phyloP scores from a whole-genome alignment of 768 basidiomycete genomes.

The Tephrocybe sp. region DNA sequence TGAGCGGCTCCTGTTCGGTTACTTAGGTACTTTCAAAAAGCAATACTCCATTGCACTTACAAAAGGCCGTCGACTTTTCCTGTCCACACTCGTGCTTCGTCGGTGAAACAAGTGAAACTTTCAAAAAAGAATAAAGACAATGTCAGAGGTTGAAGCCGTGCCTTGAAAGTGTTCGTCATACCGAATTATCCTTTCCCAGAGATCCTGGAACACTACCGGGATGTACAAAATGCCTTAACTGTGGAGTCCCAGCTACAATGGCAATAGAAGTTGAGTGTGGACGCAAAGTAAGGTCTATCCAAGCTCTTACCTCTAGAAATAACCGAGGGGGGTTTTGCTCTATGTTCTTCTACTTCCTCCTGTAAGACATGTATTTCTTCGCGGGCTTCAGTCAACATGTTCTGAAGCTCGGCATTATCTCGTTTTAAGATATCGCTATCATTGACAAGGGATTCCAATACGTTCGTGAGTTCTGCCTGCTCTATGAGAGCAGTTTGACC shows the following conservation, averaged over 20 bases:
- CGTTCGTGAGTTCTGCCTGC: constrained; percentile 58
- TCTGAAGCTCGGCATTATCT: constrained; percentile 78
- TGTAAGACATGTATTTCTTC: constrained; percentile 71
- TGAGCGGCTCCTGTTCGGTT: constrained; percentile 34
- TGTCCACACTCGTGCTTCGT: constrained; percentile 27
- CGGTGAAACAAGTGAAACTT: constrained; percentile 16
- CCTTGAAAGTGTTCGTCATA: constrained; percentile 14
- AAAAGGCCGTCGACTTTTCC: constrained; percentile 19
- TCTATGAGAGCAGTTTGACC: constrained; percentile 40
- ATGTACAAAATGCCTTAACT: constrained; percentile 38
- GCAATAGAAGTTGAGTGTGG: background rate
- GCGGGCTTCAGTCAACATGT: constrained; percentile 67
- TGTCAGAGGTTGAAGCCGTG: background rate
- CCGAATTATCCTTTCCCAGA: constrained; percentile 33
- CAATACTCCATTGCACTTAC: constrained; percentile 13
- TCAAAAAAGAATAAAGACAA: background rate
- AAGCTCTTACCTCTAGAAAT: constrained; percentile 36
- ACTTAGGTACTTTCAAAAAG: background rate
- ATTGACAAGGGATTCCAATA: constrained; percentile 81
- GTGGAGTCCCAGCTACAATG: constrained; percentile 34
- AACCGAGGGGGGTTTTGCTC: constrained; percentile 42
- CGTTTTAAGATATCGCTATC: constrained; percentile 82
- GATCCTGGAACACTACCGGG: constrained; percentile 43
- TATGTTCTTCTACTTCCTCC: constrained; percentile 74
- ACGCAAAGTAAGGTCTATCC: background rate